These are phyloP conservation scores for Papiliotrema nemorosa DNA, from an alignment of 1,284 basidiomycete genomes.

Conservation along the genomic window DNA sequence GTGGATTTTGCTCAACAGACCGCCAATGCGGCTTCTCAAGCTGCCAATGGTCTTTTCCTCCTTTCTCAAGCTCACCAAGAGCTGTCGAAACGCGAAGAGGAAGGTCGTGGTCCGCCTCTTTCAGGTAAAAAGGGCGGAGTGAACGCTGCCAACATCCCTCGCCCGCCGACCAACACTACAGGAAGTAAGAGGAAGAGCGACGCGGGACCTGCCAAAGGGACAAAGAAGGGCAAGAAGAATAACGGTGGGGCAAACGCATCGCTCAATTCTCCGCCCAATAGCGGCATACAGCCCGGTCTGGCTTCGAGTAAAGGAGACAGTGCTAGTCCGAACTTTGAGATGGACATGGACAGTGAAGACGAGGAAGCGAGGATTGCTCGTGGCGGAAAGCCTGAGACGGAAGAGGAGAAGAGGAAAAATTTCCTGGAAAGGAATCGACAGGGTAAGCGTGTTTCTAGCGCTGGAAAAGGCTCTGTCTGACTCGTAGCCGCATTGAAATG, in stretches of 20 bases:
- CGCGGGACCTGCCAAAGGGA: conserved; percentile 26
- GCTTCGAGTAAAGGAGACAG: conserved; percentile 27
- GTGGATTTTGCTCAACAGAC: conserved; percentile 46
- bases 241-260: conserved; percentile 5
- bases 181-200: conserved; percentile 24
- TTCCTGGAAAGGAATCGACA: conserved; percentile 92
- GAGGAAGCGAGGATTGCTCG: conserved; percentile 22
- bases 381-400: conserved; percentile 77
- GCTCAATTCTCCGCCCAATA: neutral
- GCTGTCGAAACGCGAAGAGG: conserved; percentile 87
- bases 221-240: conserved; percentile 45
- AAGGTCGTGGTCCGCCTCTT: conserved; percentile 16
- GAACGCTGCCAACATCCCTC: neutral
- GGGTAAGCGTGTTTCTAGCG: conserved; percentile 55
- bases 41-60: conserved; percentile 87
- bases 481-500: conserved; percentile 89
- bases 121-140: conserved; percentile 48
- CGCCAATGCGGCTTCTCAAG: conserved; percentile 51
- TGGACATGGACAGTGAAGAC: conserved; percentile 48
- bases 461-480: neutral
- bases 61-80: conserved; percentile 92
- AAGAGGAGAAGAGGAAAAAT: conserved; percentile 91
- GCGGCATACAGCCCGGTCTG: too few species aligned
- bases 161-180: neutral
- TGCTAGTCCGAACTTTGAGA: conserved; percentile 20